Base-by-base conservation (phyloP, 2,329 filamentous ascomycete genomes). In the Sclerotinia minor region DNA sequence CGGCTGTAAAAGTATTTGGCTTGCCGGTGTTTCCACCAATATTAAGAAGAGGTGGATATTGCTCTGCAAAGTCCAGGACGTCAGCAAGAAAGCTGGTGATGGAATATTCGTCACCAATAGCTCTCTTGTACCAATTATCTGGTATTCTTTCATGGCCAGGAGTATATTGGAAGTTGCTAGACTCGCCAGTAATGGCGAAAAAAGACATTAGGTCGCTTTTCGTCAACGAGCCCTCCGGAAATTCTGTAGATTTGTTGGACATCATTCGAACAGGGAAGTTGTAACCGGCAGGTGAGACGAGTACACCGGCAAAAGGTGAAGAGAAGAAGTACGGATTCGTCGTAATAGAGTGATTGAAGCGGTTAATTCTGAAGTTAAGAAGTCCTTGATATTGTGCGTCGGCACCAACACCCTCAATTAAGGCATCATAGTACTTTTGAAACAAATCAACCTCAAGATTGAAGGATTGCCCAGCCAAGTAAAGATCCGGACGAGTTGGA, bases 271-370 rank as follows among this genome's bases (percentile, higher is more conserved):
- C 72, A 49, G 72, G 73, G 47, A 75, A 74, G 15, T 67, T 71
- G 57, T 71, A 75, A 3, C 71, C 70, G 45, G 72, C 72, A 5
- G 71, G 69, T 35, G 70, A 69, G 13, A 72, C 72, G 4, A 65
- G 11, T 7, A 73, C 72, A 38, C 72, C 72, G 7, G 68, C 59
- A 50, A 74, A 72, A 3, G 71, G 72, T 0, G 83, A 83, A 64
- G 83, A 84, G 76, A 83, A 86, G 74, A 85, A 85, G 59, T 83
- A 78, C 0, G 83, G 83, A 72, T 87, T 87, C 35, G 58, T 61
- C 35, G 29, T 26, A 19, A 50, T 61, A 21, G 45, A 61, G 45
- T 50, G 38, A 26, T 61, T 61, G 29, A 50, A 50, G 58, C 44
- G 58, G 29, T 61, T 45, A 7, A 50, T 61, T 50, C 58, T 61